Base-by-base conservation (phyloP, 345 rosid species). In the Nasturtium officinale region DNA sequence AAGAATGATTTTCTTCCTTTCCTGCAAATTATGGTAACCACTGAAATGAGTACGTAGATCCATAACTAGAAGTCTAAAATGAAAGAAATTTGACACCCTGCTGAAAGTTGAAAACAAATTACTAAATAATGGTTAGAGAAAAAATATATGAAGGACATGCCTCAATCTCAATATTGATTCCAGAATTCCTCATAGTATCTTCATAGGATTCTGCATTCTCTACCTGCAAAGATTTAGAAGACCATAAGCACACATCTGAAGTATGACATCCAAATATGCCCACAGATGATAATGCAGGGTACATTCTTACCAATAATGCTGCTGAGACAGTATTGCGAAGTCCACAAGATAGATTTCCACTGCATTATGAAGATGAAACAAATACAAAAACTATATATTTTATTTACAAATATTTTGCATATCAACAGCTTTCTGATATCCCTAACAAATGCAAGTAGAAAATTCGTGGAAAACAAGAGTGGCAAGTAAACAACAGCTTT, bases 301-400 rank as follows among this genome's bases (percentile, higher is more conserved):
- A 16, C 37, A 61, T 52, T 74, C 82, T 76, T 80, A 91, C 97
- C 86, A 61, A 67, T 59, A 91, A 73, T 52, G 90, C 85, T 52
- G 92, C 89, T 32, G 84, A 82, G 64, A 87, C 82, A 80, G 95
- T 87, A 83, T 88, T 91, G 62, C 97, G 92, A 65, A 91, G 95
- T 71, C 96, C 98, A 77, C 74, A 86, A 9, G 98, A 94, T 72
- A 82, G 75, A 71, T 81, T 88, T 63, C 92, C 97, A 75, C 98
- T 91, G 65, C 92, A 87, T 60, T 52, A 43, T 26, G 69, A 68
- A 72, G 77, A 57, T 37, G 33, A 74, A 74, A 40, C 61, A 70
- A 9, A 28, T 43, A 13, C 21, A 45, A 20, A 30, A 52, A 11
- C 15, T 5, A 43, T 26, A 45, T 53, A 35, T 7, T 12, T 35